Conservation (phyloP, 1,284 basidiomycete genomes). For the Cryptococcus deneoformans region DNA sequence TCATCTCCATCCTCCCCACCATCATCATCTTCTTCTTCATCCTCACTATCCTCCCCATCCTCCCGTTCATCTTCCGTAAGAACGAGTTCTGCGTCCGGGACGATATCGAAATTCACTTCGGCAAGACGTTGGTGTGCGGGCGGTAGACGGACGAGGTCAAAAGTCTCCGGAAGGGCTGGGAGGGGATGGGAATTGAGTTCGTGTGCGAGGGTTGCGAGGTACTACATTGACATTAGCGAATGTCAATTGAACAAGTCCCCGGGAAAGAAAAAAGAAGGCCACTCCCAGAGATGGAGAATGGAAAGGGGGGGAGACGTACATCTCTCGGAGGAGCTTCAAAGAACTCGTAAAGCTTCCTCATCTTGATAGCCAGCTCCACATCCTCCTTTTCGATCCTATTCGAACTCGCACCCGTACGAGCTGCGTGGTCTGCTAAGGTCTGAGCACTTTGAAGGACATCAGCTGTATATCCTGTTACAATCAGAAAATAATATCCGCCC, state of each 20-base stretch:
- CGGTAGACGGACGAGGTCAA: constrained; percentile 81
- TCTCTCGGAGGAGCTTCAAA: constrained; percentile 92
- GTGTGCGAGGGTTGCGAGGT: constrained; percentile 81
- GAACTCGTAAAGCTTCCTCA: constrained; percentile 91
- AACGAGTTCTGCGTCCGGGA: constrained; percentile 76
- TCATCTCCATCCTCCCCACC: constrained; percentile 24
- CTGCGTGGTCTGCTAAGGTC: constrained; percentile 91
- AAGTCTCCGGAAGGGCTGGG: constrained; percentile 90
- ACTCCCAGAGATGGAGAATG: not conserved
- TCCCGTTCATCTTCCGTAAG: constrained; percentile 14
- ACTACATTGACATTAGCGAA: constrained; percentile 54
- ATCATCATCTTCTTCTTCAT: constrained; percentile 23
- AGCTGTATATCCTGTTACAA: constrained; percentile 66
- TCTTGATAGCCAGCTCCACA: constrained; percentile 84
- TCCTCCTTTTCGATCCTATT: constrained; percentile 88
- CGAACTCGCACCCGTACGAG: constrained; percentile 52
- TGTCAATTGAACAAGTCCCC: constrained; percentile 1
- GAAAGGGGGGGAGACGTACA: constrained; percentile 55
- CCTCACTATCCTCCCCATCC: constrained; percentile 13
- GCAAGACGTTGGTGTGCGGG: constrained; percentile 76
- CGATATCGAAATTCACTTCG: constrained; percentile 86
- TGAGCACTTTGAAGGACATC: constrained; percentile 88
- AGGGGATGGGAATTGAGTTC: constrained; percentile 87
- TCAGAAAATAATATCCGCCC: not conserved
- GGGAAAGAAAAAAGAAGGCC: not conserved